phyloP scores from a whole-genome alignment of 352 stramenopile genomes.

The Phytophthora agathidicida region DNA sequence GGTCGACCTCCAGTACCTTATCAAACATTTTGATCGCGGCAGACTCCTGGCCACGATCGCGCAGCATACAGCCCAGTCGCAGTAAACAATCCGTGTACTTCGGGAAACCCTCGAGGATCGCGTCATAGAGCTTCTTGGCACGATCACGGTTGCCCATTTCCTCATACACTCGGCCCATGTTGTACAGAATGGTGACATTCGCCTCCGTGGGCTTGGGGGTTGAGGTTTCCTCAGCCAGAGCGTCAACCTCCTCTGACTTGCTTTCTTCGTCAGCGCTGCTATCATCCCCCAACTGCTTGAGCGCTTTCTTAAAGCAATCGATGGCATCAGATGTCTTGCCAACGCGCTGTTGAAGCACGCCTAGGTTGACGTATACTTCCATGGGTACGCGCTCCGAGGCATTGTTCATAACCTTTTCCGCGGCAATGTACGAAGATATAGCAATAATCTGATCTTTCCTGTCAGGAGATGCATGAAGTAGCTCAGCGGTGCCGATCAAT shows the following conservation, averaged over 20 bases:
- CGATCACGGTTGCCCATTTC: constrained; percentile 90
- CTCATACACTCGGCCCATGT: constrained; percentile 95
- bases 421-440: constrained; percentile 90
- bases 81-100: constrained; percentile 95
- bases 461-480: constrained; percentile 78
- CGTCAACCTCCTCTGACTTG: constrained; percentile 44
- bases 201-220: constrained; percentile 61
- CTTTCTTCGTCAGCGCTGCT: constrained; percentile 41
- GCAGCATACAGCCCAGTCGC: constrained; percentile 93
- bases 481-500: constrained; percentile 80
- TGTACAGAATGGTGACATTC: constrained; percentile 96
- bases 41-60: constrained; percentile 93
- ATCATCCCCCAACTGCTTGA: constrained; percentile 61
- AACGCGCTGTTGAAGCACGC: constrained; percentile 81
- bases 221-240: constrained; percentile 39
- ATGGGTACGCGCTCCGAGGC: constrained; percentile 80
- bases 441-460: constrained; percentile 90
- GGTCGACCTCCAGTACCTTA: constrained; percentile 91
- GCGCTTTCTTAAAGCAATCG: constrained; percentile 89
- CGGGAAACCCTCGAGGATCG: constrained; percentile 93
- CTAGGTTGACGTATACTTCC: constrained; percentile 87
- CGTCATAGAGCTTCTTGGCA: constrained; percentile 93
- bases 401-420: constrained; percentile 89
- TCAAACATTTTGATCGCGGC: constrained; percentile 93
- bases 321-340: constrained; percentile 92